phyloP scores from a whole-genome alignment of 176 grass and related monocot species.

The Carex parvula region DNA sequence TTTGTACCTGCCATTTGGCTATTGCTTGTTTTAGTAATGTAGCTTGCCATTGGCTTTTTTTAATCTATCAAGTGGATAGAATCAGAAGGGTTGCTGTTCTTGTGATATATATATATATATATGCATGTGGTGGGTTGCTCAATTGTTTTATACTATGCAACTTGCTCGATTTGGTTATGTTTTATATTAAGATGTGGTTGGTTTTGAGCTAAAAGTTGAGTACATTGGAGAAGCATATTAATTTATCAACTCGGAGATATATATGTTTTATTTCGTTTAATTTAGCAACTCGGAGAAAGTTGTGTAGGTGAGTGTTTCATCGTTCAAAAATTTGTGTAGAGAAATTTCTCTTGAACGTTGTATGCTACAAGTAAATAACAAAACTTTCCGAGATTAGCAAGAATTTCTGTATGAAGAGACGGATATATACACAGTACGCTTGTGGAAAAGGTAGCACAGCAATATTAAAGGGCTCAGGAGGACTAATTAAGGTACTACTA shows the following conservation, averaged over 20 bases:
- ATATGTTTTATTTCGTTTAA: not conserved
- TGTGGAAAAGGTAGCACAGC: not conserved
- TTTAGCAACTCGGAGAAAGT: not conserved
- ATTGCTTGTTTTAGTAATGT: conserved; percentile 31
- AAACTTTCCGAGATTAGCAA: conserved; percentile 1
- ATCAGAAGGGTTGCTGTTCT: conserved; percentile 12
- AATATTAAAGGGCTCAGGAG: not conserved
- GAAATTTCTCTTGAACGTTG: not conserved
- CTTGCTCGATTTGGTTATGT: conserved; percentile 17
- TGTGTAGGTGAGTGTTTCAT: not conserved
- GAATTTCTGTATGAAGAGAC: not conserved
- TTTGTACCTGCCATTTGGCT: conserved; percentile 6
- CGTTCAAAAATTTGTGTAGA: not conserved
- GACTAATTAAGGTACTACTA: not conserved
- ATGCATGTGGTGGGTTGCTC: conserved; percentile 15
- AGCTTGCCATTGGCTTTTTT: conserved; percentile 25
- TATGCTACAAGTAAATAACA: not conserved
- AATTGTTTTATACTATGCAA: not conserved
- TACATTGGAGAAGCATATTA: not conserved
- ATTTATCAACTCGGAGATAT: too few relatives aligned
- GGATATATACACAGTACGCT: not conserved
- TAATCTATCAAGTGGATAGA: conserved; percentile 20
- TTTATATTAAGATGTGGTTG: conserved; percentile 11
- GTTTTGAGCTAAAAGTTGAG: not conserved
- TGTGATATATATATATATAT: conserved; percentile 3